Percentiles rank a stretch among this genome's conserved stretches.
These are phyloP conservation scores for Aspergillus quadricinctus DNA, from an alignment of 2,329 filamentous ascomycete species.

Conservation along the genomic window DNA sequence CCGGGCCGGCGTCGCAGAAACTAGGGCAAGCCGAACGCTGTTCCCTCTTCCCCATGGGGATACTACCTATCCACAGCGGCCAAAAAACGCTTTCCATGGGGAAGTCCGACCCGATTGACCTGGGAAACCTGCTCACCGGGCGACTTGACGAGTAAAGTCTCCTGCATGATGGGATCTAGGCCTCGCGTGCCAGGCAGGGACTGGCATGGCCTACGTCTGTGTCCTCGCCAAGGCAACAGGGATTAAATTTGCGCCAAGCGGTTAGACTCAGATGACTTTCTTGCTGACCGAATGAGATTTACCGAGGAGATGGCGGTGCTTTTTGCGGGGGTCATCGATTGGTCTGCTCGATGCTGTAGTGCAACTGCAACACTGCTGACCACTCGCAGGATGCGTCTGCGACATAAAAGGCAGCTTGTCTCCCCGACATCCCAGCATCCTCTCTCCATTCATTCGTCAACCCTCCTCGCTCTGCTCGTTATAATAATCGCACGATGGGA, in stretches of 20 bases:
- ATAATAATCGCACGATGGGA: conserved; percentile 30
- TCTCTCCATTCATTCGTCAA: background rate
- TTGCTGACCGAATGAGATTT: background rate
- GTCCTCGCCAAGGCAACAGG: background rate
- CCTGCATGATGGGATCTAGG: background rate
- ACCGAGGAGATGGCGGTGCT: background rate
- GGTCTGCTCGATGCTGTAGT: too few species aligned
- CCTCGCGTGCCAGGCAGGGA: background rate
- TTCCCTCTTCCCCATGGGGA: background rate
- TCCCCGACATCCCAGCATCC: background rate
- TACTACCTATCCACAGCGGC: background rate
- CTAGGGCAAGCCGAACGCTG: background rate
- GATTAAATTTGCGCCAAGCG: background rate
- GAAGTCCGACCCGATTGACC: background rate
- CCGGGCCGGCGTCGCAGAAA: background rate
- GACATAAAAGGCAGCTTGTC: background rate
- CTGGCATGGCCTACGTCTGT: too few species aligned
- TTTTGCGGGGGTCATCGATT: background rate
- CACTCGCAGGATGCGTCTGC: too few species aligned
- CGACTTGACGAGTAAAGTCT: background rate
- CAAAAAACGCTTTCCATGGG: too few species aligned
- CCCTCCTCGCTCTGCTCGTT: background rate
- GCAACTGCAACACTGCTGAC: too few species aligned
- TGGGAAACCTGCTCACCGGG: background rate
- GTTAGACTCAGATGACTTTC: background rate